Evolutionary conservation across 2,329 filamentous ascomycete genomes (phyloP), one percentile per base, ranked within the genome.

Genomic region (Blastomyces gilchristii): DNA sequence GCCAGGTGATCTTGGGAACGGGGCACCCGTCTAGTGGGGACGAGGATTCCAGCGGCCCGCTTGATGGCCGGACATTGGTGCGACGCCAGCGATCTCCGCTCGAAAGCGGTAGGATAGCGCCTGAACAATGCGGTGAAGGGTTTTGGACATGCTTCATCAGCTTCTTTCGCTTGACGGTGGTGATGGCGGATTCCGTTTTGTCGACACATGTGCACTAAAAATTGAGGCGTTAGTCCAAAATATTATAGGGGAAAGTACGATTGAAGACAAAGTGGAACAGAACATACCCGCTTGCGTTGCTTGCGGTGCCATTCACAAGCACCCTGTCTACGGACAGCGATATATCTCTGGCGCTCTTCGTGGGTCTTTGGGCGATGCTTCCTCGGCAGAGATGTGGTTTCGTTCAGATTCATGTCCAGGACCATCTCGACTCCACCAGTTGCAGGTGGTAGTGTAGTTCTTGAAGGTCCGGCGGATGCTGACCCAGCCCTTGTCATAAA

Each of bases 301-400:
- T 76, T 76, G 63, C 74, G 73, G 66, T 78, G 76, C 66, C 77
- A 78, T 63, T 76, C 73, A 62, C 76, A 78, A 52, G 75, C 76
- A 31, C 76, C 76, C 39, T 77, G 73, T 53, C 76, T 77, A 1
- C 76, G 73, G 59, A 72, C 76, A 60, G 76, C 76, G 65, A 77
- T 76, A 64, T 78, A 78, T 61, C 75, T 76, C 62, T 78, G 75
- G 45, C 73, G 76, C 66, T 78, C 75, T 11, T 75, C 74, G 62
- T 71, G 71, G 4, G 76, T 77, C 18, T 76, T 71, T 28, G 75
- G 75, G 58, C 76, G 75, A 58, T 77, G 76, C 61, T 77, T 77
- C 65, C 72, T 73, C 0, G 76, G 76, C n/a, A 77, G 62, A 61
- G 75, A 72, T n/a, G 74, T 72, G 5, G 75, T 71, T 4, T 73